Base-by-base conservation (phyloP, 1,139 yeast species). In the Hanseniaspora uvarum region DNA sequence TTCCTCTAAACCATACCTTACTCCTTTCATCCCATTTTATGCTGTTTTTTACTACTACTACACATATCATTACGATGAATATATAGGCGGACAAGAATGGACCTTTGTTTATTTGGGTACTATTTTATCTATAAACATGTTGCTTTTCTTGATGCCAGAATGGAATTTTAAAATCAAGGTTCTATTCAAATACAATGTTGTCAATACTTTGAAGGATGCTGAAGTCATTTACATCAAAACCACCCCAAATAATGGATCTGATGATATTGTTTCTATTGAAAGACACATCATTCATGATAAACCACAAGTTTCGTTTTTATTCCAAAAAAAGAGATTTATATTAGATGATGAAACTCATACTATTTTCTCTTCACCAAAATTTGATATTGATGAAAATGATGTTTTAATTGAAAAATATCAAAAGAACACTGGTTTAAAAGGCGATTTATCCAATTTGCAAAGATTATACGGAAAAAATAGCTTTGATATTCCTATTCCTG, bases 401-500 rank as follows among this genome's bases (percentile, higher is more conserved):
- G 84, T 89, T 51, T 69, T 72, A 56, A 73, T 92, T 56, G 70
- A 73, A 21, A 76, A 70, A 18, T 79, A 83, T 65, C 94, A 86
- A 66, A 58, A 66, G 6, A 66, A 79, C 16, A 76, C 70, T 56
- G 98, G 98, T 45, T 71, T 85, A 57, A 58, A 70, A 18, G 83
- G 81, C 26, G 81, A 79, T 62, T 68, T 85, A 61, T 77, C 77
- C 26, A 77, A 75, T 55, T 64, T 74, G 41, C 69, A 67, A 53
- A 78, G 89, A 63, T 72, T 78, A 57, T 92, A 85, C 64, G 99
- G 98, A 52, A 74, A 75, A 59, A 92, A 92, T 71, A 77, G 77
- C 61, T 92, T 92, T 65, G 98, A 92, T 65, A 92, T 92, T 60
- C 98, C 98, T 37, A 78, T 94, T 54, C 99, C 98, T 49, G 80